phyloP scores from a whole-genome alignment of 75 land plant species.

The Pinus albicaulis region DNA sequence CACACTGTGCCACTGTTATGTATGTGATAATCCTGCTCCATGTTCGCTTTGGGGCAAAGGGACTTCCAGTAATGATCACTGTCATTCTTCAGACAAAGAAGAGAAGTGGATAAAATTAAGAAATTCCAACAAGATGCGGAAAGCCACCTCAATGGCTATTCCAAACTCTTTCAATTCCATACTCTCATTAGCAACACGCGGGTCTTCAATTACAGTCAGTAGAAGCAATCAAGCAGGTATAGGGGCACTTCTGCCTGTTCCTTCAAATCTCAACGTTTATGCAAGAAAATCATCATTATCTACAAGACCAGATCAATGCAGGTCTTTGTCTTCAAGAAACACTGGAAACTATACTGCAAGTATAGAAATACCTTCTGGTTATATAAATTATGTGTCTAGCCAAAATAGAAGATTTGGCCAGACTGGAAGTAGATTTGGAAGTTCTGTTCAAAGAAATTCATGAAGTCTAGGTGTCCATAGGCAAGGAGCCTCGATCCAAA shows the following conservation, averaged over 20 bases:
- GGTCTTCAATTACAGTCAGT: background rate
- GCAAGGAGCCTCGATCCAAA: no score
- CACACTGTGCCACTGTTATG: constrained; percentile 7
- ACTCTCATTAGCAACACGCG: background rate
- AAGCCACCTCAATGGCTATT: background rate
- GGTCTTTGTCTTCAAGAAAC: background rate
- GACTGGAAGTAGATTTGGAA: no score
- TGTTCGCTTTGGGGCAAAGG: no score
- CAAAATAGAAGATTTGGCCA: no score
- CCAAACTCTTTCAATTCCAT: constrained; percentile 3
- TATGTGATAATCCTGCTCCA: no score
- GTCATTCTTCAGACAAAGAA: no score
- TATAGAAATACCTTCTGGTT: background rate
- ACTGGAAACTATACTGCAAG: background rate
- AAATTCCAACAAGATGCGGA: constrained; percentile 2
- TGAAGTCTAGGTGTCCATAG: no score
- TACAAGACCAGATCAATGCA: background rate
- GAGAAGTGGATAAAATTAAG: no score
- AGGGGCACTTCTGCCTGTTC: background rate
- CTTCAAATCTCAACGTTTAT: background rate
- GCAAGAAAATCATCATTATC: background rate
- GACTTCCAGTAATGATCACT: no score
- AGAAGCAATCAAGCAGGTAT: constrained; percentile 7
- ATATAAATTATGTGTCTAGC: no score
- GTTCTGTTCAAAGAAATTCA: no score